These are phyloP conservation scores for Stagonosporopsis rhizophila DNA, from an alignment of 2,329 filamentous ascomycete genomes.

Conservation along the genomic window DNA sequence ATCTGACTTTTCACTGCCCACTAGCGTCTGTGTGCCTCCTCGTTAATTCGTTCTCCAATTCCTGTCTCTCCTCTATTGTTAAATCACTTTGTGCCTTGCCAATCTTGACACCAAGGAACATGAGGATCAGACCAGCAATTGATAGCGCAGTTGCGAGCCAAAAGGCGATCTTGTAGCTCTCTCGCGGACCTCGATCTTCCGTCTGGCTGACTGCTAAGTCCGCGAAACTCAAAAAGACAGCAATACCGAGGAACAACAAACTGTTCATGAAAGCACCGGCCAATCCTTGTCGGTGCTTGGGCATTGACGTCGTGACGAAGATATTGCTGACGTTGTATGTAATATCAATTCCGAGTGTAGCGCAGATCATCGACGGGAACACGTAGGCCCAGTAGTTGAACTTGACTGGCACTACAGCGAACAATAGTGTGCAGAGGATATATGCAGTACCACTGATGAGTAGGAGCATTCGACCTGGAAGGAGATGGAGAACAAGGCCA, in stretches of 20 bases:
- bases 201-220: constrained; percentile 47
- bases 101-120: constrained; percentile 48
- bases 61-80: constrained; percentile 42
- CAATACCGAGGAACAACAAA: constrained; percentile 47
- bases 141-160: constrained; percentile 46
- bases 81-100: constrained; percentile 47
- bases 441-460: constrained; percentile 42
- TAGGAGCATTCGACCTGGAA: constrained; percentile 44
- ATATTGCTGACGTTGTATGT: constrained; percentile 50
- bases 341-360: constrained; percentile 48
- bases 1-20: neutral
- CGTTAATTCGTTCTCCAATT: constrained; percentile 41
- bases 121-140: constrained; percentile 39
- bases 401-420: constrained; percentile 42
- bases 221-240: constrained; percentile 46
- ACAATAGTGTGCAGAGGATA: constrained; percentile 42
- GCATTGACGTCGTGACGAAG: constrained; percentile 47
- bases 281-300: constrained; percentile 44
- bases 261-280: constrained; percentile 48
- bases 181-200: constrained; percentile 34
- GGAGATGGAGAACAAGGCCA: constrained; percentile 45
- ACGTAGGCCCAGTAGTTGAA: constrained; percentile 49
- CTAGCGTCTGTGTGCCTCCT: constrained; percentile 25
- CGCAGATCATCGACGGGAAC: constrained; percentile 54
- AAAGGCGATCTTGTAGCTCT: constrained; percentile 49